A percentile compares a stretch with the other conserved stretches of the same genome.
These are phyloP conservation scores for Xylaria curta DNA, from an alignment of 495 filamentous ascomycete genomes.

Conservation along the genomic window DNA sequence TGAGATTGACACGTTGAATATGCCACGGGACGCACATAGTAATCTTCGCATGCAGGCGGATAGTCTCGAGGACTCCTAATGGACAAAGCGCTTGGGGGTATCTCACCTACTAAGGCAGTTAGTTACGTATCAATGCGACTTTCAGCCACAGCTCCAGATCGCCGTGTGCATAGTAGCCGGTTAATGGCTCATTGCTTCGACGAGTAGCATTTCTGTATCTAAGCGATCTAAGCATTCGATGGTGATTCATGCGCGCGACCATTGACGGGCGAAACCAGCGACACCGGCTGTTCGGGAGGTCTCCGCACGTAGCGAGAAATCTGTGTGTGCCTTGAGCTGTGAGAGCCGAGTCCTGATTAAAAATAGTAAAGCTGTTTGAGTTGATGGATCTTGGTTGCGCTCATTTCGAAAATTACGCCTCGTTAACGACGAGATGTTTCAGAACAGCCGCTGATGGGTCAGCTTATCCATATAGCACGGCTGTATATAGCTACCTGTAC, in stretches of 20 bases:
- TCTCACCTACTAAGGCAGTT: slow-evolving; percentile 8
- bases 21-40: slow-evolving; percentile 33
- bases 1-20: slow-evolving; percentile 43
- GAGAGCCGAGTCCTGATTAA: neutral
- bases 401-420: neutral
- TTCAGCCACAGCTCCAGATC: slow-evolving; percentile 13
- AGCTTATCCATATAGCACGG: slow-evolving; percentile 2
- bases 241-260: slow-evolving; percentile 7
- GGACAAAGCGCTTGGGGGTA: slow-evolving; percentile 27
- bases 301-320: neutral
- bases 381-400: neutral
- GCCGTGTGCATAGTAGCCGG: neutral
- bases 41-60: slow-evolving; percentile 36
- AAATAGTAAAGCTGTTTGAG: neutral
- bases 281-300: slow-evolving; percentile 5
- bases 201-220: slow-evolving; percentile 12
- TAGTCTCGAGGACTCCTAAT: slow-evolving; percentile 35
- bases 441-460: neutral
- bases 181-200: slow-evolving; percentile 12
- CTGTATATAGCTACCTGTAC: slow-evolving; percentile 11
- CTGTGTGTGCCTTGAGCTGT: neutral
- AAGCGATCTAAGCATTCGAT: slow-evolving; percentile 6
- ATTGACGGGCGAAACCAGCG: neutral
- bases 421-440: slow-evolving; percentile 9
- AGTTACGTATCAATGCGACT: neutral